A percentile compares a stretch with the other conserved stretches of the same genome.
Conservation (phyloP, 1,284 basidiomycete species). For the Cryptococcus sp. region DNA sequence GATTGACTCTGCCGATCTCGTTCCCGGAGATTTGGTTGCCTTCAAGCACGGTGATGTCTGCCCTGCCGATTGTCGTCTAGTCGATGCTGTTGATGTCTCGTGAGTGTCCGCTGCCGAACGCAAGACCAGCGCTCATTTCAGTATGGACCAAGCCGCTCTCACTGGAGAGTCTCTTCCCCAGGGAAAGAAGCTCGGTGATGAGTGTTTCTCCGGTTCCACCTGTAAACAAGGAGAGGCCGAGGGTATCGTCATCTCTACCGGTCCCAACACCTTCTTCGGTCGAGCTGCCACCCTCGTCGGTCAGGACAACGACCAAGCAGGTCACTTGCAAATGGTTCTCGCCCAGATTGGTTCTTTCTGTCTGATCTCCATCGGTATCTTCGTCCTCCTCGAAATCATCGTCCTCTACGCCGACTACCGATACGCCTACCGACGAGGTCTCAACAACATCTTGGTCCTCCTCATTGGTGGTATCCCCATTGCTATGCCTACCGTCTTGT, state of each 20-base stretch:
- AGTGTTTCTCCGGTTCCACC: conserved; percentile 96
- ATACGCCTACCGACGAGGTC: conserved; percentile 85
- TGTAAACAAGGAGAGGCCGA: conserved; percentile 97
- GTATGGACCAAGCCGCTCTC: conserved; percentile 90
- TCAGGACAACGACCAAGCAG: conserved; percentile 90
- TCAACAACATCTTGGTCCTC: conserved; percentile 93
- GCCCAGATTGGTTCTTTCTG: conserved; percentile 96
- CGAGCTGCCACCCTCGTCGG: conserved; percentile 92
- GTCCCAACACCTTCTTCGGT: conserved; percentile 93
- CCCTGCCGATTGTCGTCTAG: conserved; percentile 90
- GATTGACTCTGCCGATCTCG: conserved; percentile 80
- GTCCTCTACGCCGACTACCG: conserved; percentile 82
- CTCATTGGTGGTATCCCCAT: conserved; percentile 99
- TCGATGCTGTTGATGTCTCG: conserved; percentile 89
- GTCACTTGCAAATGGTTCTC: conserved; percentile 96
- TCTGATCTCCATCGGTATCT: conserved; percentile 86
- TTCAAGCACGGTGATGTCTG: conserved; percentile 99
- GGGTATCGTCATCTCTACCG: conserved; percentile 93
- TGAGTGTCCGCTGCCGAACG: conserved; percentile 17
- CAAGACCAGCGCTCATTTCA: background rate
- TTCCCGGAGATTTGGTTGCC: conserved; percentile 88
- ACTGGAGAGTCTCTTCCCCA: conserved; percentile 93
- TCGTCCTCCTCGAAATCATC: conserved; percentile 84
- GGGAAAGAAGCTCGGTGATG: conserved; percentile 84
- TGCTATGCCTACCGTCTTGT: conserved; percentile 95